phyloP scores from a whole-genome alignment of 2,329 filamentous ascomycete genomes.

The Aspergillus uvarum region DNA sequence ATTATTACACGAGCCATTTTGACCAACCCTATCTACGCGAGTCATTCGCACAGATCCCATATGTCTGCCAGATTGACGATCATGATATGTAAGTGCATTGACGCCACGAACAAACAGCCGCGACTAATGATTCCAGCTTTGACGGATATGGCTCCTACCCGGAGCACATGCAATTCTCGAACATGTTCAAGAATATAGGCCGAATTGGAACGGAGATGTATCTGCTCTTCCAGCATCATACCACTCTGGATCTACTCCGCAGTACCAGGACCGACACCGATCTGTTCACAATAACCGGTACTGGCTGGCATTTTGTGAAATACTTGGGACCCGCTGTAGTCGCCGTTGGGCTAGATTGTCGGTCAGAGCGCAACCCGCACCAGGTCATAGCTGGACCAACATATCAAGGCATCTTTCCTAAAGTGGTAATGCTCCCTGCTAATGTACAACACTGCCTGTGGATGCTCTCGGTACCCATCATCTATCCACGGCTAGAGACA shows the following conservation, averaged over 20 bases:
- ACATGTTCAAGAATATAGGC: constrained; percentile 98
- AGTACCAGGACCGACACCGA: constrained; percentile 86
- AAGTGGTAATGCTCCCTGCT: constrained; percentile 83
- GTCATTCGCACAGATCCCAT: constrained; percentile 95
- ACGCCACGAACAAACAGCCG: neutral
- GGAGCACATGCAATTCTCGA: constrained; percentile 95
- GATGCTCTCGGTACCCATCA: constrained; percentile 87
- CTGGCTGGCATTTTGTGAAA: constrained; percentile 98
- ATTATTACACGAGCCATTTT: constrained; percentile 98
- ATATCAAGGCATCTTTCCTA: constrained; percentile 96
- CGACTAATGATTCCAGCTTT: constrained; percentile 59
- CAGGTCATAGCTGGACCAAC: constrained; percentile 95
- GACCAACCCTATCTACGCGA: constrained; percentile 93
- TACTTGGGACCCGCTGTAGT: constrained; percentile 89
- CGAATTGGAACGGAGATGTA: constrained; percentile 97
- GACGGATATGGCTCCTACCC: constrained; percentile 97
- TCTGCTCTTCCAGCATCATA: constrained; percentile 96
- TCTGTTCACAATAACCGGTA: constrained; percentile 94
- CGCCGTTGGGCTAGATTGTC: constrained; percentile 84
- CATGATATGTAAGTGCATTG: constrained; percentile 82
- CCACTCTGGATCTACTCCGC: constrained; percentile 86
- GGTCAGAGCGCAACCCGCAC: constrained; percentile 84
- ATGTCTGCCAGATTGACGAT: constrained; percentile 88
- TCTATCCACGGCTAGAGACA: constrained; percentile 88
- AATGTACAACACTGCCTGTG: constrained; percentile 96